Conservation (phyloP, 768 basidiomycete species). For the Kwoniella sp. region DNA sequence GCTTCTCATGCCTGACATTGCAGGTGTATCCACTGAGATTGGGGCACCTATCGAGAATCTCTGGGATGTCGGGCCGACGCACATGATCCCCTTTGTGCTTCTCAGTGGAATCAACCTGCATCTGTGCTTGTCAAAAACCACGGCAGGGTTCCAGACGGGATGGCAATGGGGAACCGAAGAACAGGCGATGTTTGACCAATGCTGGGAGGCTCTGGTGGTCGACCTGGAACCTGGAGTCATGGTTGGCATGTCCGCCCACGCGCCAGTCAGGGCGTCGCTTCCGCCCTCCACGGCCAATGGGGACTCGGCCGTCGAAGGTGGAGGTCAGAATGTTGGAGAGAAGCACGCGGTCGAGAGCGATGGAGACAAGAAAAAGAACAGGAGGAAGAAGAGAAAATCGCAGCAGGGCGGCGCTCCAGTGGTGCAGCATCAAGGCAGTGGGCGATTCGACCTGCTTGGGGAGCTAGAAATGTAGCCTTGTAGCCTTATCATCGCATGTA, state of each 20-base stretch:
- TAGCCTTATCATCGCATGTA: too few species aligned
- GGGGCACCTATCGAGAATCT: background rate
- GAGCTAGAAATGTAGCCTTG: too few species aligned
- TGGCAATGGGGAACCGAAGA: slow-evolving; percentile 25
- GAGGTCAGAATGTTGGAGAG: too few species aligned
- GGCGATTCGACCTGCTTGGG: too few species aligned
- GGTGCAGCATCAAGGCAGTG: too few species aligned
- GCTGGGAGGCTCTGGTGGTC: slow-evolving; percentile 26
- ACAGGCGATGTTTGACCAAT: slow-evolving; percentile 9
- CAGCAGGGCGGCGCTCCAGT: too few species aligned
- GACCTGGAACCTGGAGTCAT: slow-evolving; percentile 12
- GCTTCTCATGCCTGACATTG: slow-evolving; percentile 26
- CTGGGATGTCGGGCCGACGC: slow-evolving; percentile 19
- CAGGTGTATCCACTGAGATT: background rate
- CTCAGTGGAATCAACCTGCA: slow-evolving; percentile 30
- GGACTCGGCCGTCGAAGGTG: too few species aligned
- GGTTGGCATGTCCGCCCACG: slow-evolving; percentile 7
- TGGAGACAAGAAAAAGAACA: background rate
- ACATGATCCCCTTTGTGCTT: slow-evolving; percentile 31
- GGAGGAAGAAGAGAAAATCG: background rate
- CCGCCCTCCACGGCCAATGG: background rate
- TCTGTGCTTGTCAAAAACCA: slow-evolving; percentile 9
- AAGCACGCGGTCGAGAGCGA: background rate
- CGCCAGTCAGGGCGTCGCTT: background rate
- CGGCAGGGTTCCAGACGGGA: slow-evolving; percentile 15